These are phyloP conservation scores for Rutstroemia sydowiana DNA, from an alignment of 2,329 filamentous ascomycete species.

Conservation along the genomic window DNA sequence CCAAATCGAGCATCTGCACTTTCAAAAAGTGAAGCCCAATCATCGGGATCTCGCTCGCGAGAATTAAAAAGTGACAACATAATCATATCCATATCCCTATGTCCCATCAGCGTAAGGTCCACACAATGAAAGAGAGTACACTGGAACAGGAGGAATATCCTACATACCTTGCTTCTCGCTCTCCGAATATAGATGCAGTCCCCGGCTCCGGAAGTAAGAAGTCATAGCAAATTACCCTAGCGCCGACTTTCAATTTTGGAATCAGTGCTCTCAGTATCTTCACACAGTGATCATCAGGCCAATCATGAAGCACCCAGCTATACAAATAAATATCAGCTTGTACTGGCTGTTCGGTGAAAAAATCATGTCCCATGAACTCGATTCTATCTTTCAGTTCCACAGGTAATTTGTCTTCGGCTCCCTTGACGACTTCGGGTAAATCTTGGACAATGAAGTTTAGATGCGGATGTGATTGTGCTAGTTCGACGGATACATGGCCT, in stretches of 20 bases:
- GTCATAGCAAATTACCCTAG: not conserved
- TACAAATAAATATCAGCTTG: not conserved
- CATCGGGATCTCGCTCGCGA: not conserved
- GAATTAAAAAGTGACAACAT: not conserved
- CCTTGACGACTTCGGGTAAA: not conserved
- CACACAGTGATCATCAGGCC: not conserved
- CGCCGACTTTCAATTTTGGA: not conserved
- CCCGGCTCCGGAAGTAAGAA: not conserved
- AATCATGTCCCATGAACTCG: not conserved
- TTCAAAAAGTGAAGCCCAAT: not conserved
- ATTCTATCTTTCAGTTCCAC: slow-evolving; percentile 14
- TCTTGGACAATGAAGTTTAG: slow-evolving; percentile 24
- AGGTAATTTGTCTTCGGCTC: slow-evolving; percentile 32
- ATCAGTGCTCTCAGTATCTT: not conserved
- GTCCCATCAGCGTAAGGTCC: not conserved
- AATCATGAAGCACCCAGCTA: not conserved
- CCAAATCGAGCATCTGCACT: not conserved
- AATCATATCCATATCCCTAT: not conserved
- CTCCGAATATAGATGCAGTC: not conserved
- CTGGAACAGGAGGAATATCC: no score
- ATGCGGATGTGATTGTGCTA: slow-evolving; percentile 17
- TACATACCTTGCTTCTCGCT: not conserved
- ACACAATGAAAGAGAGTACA: not conserved
- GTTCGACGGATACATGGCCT: slow-evolving; percentile 19
- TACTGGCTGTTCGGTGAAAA: not conserved